Base-by-base conservation (phyloP, 305 asterid species). In the Plantago rigida region DNA sequence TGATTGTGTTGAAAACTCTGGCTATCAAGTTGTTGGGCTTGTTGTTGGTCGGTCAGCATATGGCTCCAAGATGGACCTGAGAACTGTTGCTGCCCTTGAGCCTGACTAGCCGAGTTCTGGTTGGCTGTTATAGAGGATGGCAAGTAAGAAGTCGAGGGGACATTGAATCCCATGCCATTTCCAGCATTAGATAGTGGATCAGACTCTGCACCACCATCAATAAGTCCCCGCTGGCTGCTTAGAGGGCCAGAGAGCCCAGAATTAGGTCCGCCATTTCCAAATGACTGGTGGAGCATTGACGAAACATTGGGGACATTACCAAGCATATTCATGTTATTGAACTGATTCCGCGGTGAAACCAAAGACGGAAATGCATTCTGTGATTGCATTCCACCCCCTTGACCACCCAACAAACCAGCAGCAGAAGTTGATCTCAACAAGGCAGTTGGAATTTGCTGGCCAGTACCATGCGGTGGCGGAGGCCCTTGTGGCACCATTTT, bases 221-320 rank as follows among this genome's bases (percentile, higher is more conserved):
- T 56, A 17, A 80, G 76, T 47, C 81, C 83, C 60, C 85, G 77
- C 65, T 78, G 91, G 19, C 85, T 71, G 72, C 71, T 74, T 63
- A 82, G 88, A 34, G 84, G 85, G 60, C 84, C 89, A 59, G 94
- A 59, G 62, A 81, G 76, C 67, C 90, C 94, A 64, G 93, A 69
- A 75, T 62, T 79, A 3, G 83, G 80, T 44, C 78, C 87, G 26
- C 88, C 95, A 66, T 88, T 92, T 45, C 87, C 87, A 63, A 78
- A 86, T 47, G 99, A 78, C 72, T 88, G 97, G 56, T 86, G 96
- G 9, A 83, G 82, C 66, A 88, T 70, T 53, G 93, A 73, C 0
- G 95, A 77, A 68, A 80, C 94, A 53, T 85, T 83, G 51, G 88
- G 73, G 69, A 71, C 81, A 69, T 74, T 84, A 62, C 94, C 96